Base-by-base conservation (phyloP, 2,329 filamentous ascomycete species). In the Ophiostoma ulmi region DNA sequence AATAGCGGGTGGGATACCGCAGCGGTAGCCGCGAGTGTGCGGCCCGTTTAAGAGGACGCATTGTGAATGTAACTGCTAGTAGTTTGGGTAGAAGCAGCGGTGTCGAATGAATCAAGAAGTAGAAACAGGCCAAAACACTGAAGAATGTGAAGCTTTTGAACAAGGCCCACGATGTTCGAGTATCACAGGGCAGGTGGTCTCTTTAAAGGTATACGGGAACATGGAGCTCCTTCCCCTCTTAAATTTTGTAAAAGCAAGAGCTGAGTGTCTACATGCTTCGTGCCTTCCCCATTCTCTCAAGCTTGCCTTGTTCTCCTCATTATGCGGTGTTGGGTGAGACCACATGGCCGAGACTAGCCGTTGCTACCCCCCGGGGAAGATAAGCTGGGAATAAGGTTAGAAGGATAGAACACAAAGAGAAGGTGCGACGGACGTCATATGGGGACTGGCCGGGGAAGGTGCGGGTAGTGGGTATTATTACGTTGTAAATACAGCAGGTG, bases 21-120 rank as follows among this genome's bases (percentile, higher is more conserved):
- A 75, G 71, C 73, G 81, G 83, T 75, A 85, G 78, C 73, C 82
- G 81, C 73, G 83, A 80, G 74, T 83, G 81, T 72, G 81, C 73
- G 6, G 72, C 83, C 69, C 83, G 80, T 75, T 85, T 83, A 76
- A 88, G 80, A 74, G 86, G 85, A 76, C 85, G 84, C 86, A 88
- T 88, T 36, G 75, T 79, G 58, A 38, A 20, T 7, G 22, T 22
- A 1, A 13, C 38, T 36, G 61, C 3, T 26, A 11, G 22, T 10
- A 31, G 22, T 3, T 61, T 31, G 13, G 26, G 55, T 26, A 13
- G 39, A 64, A 64, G 31, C 61, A 64, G 61, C 61, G 61, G 61
- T 64, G 31, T 38, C 35, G 35, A 38, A 17, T 64, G 3, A 17
- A 11, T n/a, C n/a, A 4, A 36, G 52, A 11, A 11, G 5, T 20